phyloP scores from a whole-genome alignment of 1,139 yeast genomes.

The Suhomyces kunorum region DNA sequence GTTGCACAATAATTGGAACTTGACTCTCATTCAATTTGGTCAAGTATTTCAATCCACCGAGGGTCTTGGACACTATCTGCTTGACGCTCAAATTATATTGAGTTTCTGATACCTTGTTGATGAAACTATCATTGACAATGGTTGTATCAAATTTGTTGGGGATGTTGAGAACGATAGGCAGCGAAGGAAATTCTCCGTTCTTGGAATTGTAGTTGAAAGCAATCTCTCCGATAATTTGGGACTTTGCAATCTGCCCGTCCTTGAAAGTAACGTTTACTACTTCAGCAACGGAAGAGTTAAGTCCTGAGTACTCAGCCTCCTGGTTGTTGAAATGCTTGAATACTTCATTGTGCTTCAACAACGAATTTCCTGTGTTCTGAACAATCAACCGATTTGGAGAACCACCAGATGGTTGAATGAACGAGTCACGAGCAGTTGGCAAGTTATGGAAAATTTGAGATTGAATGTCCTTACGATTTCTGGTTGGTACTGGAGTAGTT shows the following conservation, averaged over 20 bases:
- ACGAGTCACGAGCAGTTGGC: constrained; percentile 45
- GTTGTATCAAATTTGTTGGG: constrained; percentile 38
- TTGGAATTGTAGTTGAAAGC: constrained; percentile 64
- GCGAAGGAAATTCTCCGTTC: constrained; percentile 15
- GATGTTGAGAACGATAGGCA: constrained; percentile 29
- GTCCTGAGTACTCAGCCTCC: constrained; percentile 50
- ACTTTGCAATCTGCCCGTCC: constrained; percentile 59
- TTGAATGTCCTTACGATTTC: constrained; percentile 48
- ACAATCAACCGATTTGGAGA: constrained; percentile 20
- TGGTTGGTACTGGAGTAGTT: constrained; percentile 5
- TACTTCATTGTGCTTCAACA: constrained; percentile 26
- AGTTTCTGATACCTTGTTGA: constrained; percentile 35
- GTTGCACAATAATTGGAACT: constrained; percentile 73
- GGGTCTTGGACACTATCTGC: constrained; percentile 53
- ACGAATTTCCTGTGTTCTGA: constrained; percentile 30
- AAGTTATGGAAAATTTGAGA: constrained; percentile 56
- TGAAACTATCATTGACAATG: constrained; percentile 46
- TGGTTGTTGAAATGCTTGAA: constrained; percentile 49
- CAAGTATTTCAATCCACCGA: constrained; percentile 76
- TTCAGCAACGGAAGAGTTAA: constrained; percentile 79
- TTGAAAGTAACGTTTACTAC: constrained; percentile 72
- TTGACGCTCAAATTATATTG: constrained; percentile 35
- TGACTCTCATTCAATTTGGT: constrained; percentile 36
- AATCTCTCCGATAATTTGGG: constrained; percentile 75
- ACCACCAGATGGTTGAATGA: constrained; percentile 23